phyloP scores from a whole-genome alignment of 352 stramenopile species.

The Globisporangium middletonii region DNA sequence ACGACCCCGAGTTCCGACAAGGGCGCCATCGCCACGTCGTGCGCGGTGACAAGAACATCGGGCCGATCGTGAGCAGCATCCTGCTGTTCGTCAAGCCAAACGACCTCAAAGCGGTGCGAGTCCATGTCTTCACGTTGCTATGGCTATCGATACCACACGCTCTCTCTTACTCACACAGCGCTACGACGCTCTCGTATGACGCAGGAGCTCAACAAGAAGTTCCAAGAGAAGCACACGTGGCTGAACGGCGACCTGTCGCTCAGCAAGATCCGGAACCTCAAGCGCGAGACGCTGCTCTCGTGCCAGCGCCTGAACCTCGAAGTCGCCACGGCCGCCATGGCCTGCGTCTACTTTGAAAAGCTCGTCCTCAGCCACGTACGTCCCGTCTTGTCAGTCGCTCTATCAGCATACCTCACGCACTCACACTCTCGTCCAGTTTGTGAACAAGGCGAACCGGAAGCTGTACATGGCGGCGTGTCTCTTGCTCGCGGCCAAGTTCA shows the following conservation, averaged over 20 bases:
- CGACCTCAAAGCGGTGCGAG: conserved; percentile 84
- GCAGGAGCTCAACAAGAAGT: conserved; percentile 95
- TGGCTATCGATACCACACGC: too few species aligned
- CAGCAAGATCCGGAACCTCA: conserved; percentile 95
- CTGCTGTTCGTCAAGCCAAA: conserved; percentile 94
- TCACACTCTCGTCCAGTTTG: conserved; percentile 42
- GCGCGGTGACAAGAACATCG: conserved; percentile 84
- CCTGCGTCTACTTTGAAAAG: conserved; percentile 96
- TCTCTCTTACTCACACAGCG: too few species aligned
- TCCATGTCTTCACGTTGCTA: background rate
- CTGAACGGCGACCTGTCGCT: conserved; percentile 91
- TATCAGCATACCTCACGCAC: too few species aligned
- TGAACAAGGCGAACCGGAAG: conserved; percentile 95
- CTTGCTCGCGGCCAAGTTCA: conserved; percentile 93
- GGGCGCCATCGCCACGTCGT: conserved; percentile 78
- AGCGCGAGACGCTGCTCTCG: conserved; percentile 79
- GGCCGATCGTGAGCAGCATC: conserved; percentile 91
- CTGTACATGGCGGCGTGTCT: conserved; percentile 95
- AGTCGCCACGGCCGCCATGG: conserved; percentile 91
- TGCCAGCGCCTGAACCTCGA: conserved; percentile 85
- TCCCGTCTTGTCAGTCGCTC: background rate
- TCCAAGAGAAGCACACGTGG: conserved; percentile 90
- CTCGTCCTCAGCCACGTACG: conserved; percentile 89
- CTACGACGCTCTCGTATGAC: background rate
- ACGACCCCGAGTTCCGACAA: conserved; percentile 81